Evolutionary conservation across 2,329 filamentous ascomycete genomes (phyloP).

Genomic region (Fusarium sambucinum): DNA sequence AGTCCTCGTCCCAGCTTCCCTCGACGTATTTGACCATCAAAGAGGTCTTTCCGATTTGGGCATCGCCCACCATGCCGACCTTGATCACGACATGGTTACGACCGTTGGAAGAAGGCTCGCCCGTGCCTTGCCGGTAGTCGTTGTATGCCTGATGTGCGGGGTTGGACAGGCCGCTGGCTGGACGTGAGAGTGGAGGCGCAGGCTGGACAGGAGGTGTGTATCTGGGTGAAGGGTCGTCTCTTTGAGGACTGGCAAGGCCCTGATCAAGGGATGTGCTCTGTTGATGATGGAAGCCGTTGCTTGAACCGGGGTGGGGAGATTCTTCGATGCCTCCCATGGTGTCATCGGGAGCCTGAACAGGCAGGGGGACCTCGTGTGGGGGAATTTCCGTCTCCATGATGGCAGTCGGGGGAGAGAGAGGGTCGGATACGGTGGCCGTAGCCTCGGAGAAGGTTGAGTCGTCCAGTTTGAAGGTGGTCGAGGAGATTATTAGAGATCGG

Average conservation of each 20-base stretch:
- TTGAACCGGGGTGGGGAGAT: constrained; percentile 56
- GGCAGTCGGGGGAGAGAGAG: constrained; percentile 17
- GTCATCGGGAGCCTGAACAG: constrained; percentile 57
- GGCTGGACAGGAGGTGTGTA: constrained; percentile 63
- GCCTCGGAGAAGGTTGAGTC: constrained; percentile 45
- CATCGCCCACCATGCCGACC: constrained; percentile 99
- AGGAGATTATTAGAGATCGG: constrained; percentile 21
- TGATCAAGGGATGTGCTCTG: constrained; percentile 66
- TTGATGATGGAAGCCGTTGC: constrained; percentile 57
- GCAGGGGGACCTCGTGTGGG: constrained; percentile 44
- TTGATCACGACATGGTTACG: constrained; percentile 93
- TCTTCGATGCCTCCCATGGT: constrained; percentile 63
- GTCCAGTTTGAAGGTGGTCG: constrained; percentile 60
- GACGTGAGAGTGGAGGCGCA: constrained; percentile 63
- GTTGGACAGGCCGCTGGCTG: constrained; percentile 67
- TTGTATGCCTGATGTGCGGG: constrained; percentile 55
- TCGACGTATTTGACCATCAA: constrained; percentile 99
- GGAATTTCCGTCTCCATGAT: constrained; percentile 61
- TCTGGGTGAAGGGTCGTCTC: constrained; percentile 57
- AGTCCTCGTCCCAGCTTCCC: constrained; percentile 99
- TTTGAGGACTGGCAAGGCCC: constrained; percentile 51
- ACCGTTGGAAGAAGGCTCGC: constrained; percentile 57
- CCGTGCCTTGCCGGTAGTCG: constrained; percentile 60
- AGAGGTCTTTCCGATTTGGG: constrained; percentile 98
- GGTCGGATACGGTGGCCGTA: constrained; percentile 36